Percentiles rank a stretch among this genome's conserved stretches.
Conservation (phyloP, 768 basidiomycete species). For the Postia placenta region DNA sequence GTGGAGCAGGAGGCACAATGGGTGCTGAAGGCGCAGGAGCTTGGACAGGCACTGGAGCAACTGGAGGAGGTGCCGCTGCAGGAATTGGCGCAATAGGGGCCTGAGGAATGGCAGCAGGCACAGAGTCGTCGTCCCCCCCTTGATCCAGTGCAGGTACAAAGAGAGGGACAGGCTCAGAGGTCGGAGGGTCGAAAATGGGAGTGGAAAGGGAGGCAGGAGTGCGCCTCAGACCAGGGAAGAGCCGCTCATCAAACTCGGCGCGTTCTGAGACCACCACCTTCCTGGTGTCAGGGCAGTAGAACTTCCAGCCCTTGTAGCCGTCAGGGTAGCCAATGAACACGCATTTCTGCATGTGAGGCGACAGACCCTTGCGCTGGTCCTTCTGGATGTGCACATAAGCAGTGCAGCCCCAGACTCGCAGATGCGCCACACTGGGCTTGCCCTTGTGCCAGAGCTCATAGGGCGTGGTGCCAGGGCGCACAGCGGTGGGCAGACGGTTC, state of each 20-base stretch:
- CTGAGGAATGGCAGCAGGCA: neutral
- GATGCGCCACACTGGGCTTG: constrained; percentile 24
- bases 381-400: constrained; percentile 33
- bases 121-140: constrained; percentile 1
- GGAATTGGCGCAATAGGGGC: neutral
- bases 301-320: constrained; percentile 28
- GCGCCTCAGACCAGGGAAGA: neutral
- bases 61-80: neutral
- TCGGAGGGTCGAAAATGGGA: neutral
- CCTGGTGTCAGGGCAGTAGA: constrained; percentile 19
- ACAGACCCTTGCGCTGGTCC: constrained; percentile 23
- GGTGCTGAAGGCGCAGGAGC: constrained; percentile 1
- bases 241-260: constrained; percentile 10
- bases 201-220: neutral
- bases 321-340: constrained; percentile 31
- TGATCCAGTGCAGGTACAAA: constrained; percentile 1
- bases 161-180: neutral
- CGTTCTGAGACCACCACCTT: constrained; percentile 7
- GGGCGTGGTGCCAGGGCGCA: constrained; percentile 15
- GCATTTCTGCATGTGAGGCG: constrained; percentile 24
- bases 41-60: neutral
- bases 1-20: neutral
- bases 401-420: constrained; percentile 32
- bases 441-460: constrained; percentile 18
- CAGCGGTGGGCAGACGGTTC: constrained; percentile 14